phyloP scores from a whole-genome alignment of 2,329 filamentous ascomycete genomes.

The Alternaria tenuissima region DNA sequence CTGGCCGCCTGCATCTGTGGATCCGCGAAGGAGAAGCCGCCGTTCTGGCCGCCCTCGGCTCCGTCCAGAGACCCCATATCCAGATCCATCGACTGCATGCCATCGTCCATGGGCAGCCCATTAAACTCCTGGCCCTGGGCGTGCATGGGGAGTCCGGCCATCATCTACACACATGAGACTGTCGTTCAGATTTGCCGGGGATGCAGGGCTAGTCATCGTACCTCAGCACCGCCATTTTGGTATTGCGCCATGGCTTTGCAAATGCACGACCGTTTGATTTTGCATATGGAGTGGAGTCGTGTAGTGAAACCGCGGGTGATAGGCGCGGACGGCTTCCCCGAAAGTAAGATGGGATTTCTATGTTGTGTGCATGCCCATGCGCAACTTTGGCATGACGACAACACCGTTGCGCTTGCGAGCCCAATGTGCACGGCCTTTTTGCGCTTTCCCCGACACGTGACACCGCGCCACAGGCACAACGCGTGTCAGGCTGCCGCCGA shows the following conservation, averaged over 20 bases:
- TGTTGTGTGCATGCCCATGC: slow-evolving; percentile 6
- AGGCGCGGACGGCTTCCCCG: slow-evolving; percentile 16
- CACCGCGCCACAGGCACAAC: slow-evolving; percentile 6
- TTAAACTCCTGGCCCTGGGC: slow-evolving; percentile 34
- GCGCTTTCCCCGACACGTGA: slow-evolving; percentile 1
- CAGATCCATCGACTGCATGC: slow-evolving; percentile 53
- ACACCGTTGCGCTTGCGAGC: slow-evolving; percentile 10
- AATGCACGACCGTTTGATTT: slow-evolving; percentile 6
- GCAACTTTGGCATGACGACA: slow-evolving; percentile 14
- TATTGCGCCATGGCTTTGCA: slow-evolving; percentile 45
- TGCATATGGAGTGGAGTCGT: slow-evolving; percentile 6
- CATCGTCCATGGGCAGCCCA: slow-evolving; percentile 54
- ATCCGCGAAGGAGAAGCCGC: slow-evolving; percentile 34
- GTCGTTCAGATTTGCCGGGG: slow-evolving; percentile 27
- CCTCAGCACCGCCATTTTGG: slow-evolving; percentile 46
- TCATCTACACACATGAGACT: slow-evolving; percentile 38
- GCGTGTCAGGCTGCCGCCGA: slow-evolving; percentile 1
- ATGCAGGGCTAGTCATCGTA: slow-evolving; percentile 28
- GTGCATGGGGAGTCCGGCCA: slow-evolving; percentile 37
- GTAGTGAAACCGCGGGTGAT: slow-evolving; percentile 4
- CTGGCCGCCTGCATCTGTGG: slow-evolving; percentile 39
- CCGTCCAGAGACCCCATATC: slow-evolving; percentile 53
- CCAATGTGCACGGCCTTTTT: slow-evolving; percentile 2
- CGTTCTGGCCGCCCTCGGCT: slow-evolving; percentile 31
- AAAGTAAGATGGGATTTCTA: slow-evolving; percentile 15